Percentiles rank a stretch among this genome's conserved stretches.
phyloP scores from a whole-genome alignment of 805 yeast genomes.

The Metschnikowia peoriensis region DNA sequence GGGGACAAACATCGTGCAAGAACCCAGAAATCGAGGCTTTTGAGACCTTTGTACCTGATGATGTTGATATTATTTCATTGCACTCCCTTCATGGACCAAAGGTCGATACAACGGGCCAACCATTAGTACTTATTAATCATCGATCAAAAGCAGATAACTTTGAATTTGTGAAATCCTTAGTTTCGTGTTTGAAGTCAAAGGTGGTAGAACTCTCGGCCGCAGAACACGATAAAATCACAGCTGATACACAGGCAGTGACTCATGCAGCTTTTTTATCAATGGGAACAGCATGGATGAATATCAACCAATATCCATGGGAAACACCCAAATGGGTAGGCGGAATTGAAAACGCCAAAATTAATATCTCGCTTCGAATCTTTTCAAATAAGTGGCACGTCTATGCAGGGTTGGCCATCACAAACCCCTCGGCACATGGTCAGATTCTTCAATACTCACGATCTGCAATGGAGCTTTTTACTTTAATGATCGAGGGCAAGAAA shows the following conservation, averaged over 20 bases:
- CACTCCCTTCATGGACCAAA: slow-evolving; percentile 96
- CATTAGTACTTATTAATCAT: slow-evolving; percentile 81
- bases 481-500: slow-evolving; percentile 71
- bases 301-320: slow-evolving; percentile 89
- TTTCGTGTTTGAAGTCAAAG: slow-evolving; percentile 75
- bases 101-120: slow-evolving; percentile 88
- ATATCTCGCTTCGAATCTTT: slow-evolving; percentile 85
- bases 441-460: slow-evolving; percentile 86
- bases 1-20: slow-evolving; percentile 98
- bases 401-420: slow-evolving; percentile 94
- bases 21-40: slow-evolving; percentile 86
- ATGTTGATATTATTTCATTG: slow-evolving; percentile 78
- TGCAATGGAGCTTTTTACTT: slow-evolving; percentile 74
- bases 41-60: slow-evolving; percentile 69
- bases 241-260: slow-evolving; percentile 98
- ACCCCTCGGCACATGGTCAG: slow-evolving; percentile 91
- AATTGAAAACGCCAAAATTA: slow-evolving; percentile 91
- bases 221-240: slow-evolving; percentile 93
- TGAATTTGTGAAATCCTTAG: slow-evolving; percentile 58
- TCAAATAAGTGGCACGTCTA: slow-evolving; percentile 98
- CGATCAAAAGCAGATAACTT: slow-evolving; percentile 55
- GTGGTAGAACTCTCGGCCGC: slow-evolving; percentile 75
- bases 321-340: slow-evolving; percentile 87
- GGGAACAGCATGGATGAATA: slow-evolving; percentile 94
- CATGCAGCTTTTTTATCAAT: slow-evolving; percentile 95